These are phyloP conservation scores for Cryptosporidium canis DNA, from an alignment of 169 alveolate species.

Conservation along the genomic window DNA sequence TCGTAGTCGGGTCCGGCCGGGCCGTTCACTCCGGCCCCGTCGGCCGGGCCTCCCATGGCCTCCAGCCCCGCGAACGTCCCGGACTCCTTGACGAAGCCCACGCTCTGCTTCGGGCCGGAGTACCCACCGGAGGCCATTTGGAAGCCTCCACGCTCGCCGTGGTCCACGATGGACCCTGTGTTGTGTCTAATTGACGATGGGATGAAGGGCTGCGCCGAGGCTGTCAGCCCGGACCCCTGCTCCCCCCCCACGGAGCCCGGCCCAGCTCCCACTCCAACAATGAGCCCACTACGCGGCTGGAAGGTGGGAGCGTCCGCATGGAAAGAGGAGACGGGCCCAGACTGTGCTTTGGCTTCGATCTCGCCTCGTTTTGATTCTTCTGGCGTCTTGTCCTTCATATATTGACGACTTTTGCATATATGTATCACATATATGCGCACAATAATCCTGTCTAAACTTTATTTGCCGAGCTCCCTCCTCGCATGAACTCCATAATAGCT, in stretches of 20 bases:
- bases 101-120: neutral
- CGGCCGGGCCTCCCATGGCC: neutral
- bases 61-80: conserved; percentile 6
- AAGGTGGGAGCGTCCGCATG: conserved; percentile 73
- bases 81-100: neutral
- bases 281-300: conserved; percentile 41
- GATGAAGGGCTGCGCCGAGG: conserved; percentile 70
- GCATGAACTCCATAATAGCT: neutral
- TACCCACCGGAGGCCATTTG: neutral
- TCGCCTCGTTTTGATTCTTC: conserved; percentile 37
- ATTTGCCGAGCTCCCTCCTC: neutral
- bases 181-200: conserved; percentile 64
- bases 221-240: conserved; percentile 24
- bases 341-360: conserved; percentile 27
- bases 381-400: conserved; percentile 58
- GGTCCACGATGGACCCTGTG: neutral
- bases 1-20: conserved; percentile 29
- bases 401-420: conserved; percentile 7
- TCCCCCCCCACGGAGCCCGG: conserved; percentile 1
- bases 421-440: neutral
- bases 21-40: neutral
- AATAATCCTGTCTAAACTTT: neutral
- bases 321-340: conserved; percentile 39
- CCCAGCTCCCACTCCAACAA: conserved; percentile 11
- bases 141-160: neutral